phyloP scores from a whole-genome alignment of 176 grass and related monocot genomes.

The Phoenix dactylifera region DNA sequence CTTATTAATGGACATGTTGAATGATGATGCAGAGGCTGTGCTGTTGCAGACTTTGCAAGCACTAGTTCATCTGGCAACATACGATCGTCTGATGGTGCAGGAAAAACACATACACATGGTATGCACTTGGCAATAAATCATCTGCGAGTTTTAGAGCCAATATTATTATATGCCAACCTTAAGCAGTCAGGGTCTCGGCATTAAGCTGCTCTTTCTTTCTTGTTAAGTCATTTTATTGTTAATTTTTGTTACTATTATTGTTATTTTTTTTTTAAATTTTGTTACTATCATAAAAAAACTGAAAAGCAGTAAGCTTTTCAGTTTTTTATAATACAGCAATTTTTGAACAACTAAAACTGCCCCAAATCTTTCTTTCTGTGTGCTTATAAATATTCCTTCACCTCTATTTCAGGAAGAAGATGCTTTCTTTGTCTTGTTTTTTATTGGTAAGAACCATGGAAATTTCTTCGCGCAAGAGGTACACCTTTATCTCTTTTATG shows the following conservation, averaged over 20 bases:
- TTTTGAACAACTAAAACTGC: no score
- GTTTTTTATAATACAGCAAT: no score
- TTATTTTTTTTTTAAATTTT: no score
- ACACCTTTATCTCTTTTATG: conserved; percentile 3
- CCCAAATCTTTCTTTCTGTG: no score
- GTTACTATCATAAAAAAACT: no score
- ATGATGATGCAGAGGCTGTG: conserved; percentile 74
- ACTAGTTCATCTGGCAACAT: conserved; percentile 51
- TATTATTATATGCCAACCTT: no score
- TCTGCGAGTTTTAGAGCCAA: background rate
- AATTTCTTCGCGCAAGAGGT: conserved; percentile 77
- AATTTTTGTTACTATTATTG: no score
- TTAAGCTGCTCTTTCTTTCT: no score
- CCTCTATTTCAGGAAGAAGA: conserved; percentile 50
- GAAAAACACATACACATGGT: conserved; percentile 89
- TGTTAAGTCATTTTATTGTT: no score
- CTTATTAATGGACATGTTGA: conserved; percentile 88
- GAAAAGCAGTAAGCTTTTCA: no score
- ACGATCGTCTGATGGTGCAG: conserved; percentile 55
- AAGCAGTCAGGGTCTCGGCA: no score
- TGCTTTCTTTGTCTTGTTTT: conserved; percentile 63
- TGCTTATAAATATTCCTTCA: no score
- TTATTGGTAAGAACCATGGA: conserved; percentile 59
- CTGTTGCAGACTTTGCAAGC: conserved; percentile 59
- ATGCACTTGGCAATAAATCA: conserved; percentile 15